phyloP scores from a whole-genome alignment of 176 grass and related monocot genomes.

The Canna indica region DNA sequence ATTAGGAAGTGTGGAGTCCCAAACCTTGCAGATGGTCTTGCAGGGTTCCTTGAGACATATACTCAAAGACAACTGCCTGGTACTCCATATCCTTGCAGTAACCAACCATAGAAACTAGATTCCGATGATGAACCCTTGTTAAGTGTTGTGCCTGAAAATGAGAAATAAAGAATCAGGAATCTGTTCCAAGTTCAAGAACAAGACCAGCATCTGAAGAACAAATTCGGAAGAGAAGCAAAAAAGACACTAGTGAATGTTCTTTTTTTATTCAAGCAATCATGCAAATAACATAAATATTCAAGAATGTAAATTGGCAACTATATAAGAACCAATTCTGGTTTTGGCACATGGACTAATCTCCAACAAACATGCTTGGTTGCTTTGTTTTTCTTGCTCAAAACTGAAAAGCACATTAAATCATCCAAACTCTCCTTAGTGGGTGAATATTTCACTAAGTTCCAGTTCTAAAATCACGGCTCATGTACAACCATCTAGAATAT shows the following conservation, averaged over 20 bases:
- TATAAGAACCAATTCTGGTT: background rate
- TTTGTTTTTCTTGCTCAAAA: no score
- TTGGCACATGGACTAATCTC: background rate
- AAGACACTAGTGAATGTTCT: no score
- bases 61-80: constrained; percentile 6
- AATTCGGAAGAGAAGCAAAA: background rate
- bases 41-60: constrained; percentile 19
- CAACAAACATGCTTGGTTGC: background rate
- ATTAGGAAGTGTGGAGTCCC: background rate
- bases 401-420: background rate
- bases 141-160: constrained; percentile 41
- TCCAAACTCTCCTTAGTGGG: background rate
- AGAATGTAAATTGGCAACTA: background rate
- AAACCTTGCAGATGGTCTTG: constrained; percentile 12
- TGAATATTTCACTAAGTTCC: no score
- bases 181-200: background rate
- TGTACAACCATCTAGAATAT: background rate
- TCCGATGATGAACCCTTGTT: constrained; percentile 50
- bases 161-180: background rate
- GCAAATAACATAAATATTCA: background rate
- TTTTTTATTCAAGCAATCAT: background rate
- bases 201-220: background rate
- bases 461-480: background rate
- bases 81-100: constrained; percentile 59
- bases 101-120: constrained; percentile 50